phyloP scores from a whole-genome alignment of 768 basidiomycete species.

The Russula earlei region DNA sequence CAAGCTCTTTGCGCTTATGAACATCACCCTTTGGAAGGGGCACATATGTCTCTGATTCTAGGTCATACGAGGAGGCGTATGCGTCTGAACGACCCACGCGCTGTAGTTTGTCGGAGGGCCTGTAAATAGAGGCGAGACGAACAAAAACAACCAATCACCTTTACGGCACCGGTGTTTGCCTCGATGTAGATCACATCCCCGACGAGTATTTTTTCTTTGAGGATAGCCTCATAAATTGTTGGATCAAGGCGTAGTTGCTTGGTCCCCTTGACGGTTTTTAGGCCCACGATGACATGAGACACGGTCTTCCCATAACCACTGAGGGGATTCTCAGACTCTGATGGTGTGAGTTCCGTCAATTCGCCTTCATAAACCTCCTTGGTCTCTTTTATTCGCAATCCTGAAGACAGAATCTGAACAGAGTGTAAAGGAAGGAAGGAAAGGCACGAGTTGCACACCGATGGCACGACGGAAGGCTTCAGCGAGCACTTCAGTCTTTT shows the following conservation, averaged over 20 bases:
- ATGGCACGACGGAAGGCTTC: conserved; percentile 94
- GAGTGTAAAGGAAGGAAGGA: neutral
- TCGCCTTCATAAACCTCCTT: conserved; percentile 99
- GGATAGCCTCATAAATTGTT: conserved; percentile 91
- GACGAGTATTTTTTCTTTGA: conserved; percentile 93
- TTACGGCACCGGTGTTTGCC: conserved; percentile 87
- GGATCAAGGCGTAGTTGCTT: conserved; percentile 94
- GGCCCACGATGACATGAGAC: conserved; percentile 92
- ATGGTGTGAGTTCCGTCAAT: conserved; percentile 92
- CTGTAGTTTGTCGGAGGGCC: conserved; percentile 32
- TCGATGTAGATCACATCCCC: conserved; percentile 98
- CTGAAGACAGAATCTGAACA: conserved; percentile 34
- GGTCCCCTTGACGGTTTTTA: conserved; percentile 81
- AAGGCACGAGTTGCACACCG: conserved; percentile 44
- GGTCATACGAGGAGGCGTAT: conserved; percentile 93
- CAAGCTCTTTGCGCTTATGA: conserved; percentile 90
- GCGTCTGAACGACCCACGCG: conserved; percentile 95
- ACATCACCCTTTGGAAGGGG: conserved; percentile 95
- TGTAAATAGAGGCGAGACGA: neutral
- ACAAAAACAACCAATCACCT: conserved; percentile 40
- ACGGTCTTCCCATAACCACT: conserved; percentile 98
- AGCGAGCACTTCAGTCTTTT: conserved; percentile 97
- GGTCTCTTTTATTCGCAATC: conserved; percentile 96
- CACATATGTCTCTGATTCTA: conserved; percentile 97
- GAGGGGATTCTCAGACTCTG: conserved; percentile 94